A percentile compares a stretch with the other conserved stretches of the same genome.
Evolutionary conservation across 2,329 filamentous ascomycete species (phyloP).

Genomic region (Ceratocystis lukuohia): DNA sequence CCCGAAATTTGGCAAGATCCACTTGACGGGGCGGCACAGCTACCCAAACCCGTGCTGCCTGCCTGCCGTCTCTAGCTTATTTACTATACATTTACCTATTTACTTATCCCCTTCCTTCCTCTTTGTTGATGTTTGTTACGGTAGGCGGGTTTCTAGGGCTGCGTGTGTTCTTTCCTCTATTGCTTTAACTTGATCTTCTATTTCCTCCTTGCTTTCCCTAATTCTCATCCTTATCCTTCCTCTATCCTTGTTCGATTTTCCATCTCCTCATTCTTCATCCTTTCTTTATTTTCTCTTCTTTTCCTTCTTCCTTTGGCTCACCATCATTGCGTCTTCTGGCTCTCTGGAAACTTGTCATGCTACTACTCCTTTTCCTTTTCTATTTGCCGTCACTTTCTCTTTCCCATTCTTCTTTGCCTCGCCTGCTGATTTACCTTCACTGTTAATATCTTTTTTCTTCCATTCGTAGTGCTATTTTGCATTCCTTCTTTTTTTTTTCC

Average conservation of each 20-base stretch:
- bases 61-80: not conserved
- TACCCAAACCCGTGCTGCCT: not conserved
- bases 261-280: slow-evolving; percentile 5
- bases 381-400: not conserved
- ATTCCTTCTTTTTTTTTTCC: not conserved
- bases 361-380: not conserved
- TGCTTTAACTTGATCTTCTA: slow-evolving; percentile 7
- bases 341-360: not conserved
- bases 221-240: not conserved
- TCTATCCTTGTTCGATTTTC: slow-evolving; percentile 1
- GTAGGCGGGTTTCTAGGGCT: not conserved
- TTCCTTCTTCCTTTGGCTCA: not conserved
- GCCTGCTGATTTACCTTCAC: not conserved
- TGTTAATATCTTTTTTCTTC: not conserved
- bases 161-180: not conserved
- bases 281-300: not conserved
- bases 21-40: not conserved
- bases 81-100: not conserved
- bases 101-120: not conserved
- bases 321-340: not conserved
- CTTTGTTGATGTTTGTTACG: not conserved
- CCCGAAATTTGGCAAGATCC: not conserved
- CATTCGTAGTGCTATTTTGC: not conserved
- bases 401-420: not conserved
- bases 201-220: not conserved